phyloP scores from a whole-genome alignment of 2,329 filamentous ascomycete species.

The Botryotinia narcissicola region DNA sequence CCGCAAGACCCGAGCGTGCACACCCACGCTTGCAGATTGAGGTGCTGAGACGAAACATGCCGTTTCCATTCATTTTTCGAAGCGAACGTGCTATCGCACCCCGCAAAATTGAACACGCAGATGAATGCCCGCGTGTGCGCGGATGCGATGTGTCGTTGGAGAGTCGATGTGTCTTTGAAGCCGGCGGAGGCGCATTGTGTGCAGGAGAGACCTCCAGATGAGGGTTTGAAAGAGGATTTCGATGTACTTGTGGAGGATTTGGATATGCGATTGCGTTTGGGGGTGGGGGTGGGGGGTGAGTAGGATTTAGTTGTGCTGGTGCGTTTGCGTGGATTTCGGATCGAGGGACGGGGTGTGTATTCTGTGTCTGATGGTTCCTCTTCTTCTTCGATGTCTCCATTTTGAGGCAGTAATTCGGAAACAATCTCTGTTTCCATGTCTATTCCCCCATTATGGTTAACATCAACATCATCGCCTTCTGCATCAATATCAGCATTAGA shows the following conservation, averaged over 20 bases:
- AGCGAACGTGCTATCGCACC: slow-evolving; percentile 69
- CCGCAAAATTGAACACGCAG: slow-evolving; percentile 77
- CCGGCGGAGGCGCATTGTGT: slow-evolving; percentile 31
- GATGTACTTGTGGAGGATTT: slow-evolving; percentile 15
- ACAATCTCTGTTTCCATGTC: slow-evolving; percentile 4
- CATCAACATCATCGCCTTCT: slow-evolving; percentile 23
- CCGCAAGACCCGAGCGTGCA: slow-evolving; percentile 50
- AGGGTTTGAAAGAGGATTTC: slow-evolving; percentile 11
- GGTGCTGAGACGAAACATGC: slow-evolving; percentile 77
- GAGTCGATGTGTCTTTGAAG: slow-evolving; percentile 48
- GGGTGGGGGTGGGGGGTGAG: slow-evolving; percentile 24
- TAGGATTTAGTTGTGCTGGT: slow-evolving; percentile 14
- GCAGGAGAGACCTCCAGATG: slow-evolving; percentile 18
- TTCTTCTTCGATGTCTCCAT: slow-evolving; percentile 21
- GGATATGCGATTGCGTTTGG: slow-evolving; percentile 25
- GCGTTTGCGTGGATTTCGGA: slow-evolving; percentile 26
- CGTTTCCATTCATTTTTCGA: slow-evolving; percentile 96
- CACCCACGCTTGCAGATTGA: slow-evolving; percentile 70
- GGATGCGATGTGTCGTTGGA: slow-evolving; percentile 48
- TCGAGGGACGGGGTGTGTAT: slow-evolving; percentile 28
- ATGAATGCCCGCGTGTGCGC: slow-evolving; percentile 61
- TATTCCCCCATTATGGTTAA: neutral
- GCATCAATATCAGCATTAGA: slow-evolving; percentile 27
- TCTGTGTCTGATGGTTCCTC: slow-evolving; percentile 30
- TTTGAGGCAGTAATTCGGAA: neutral